Evolutionary conservation across 306 rosid species (phyloP), one percentile per base, ranked within the genome.

Genomic region (Dalbergia cochinchinensis): DNA sequence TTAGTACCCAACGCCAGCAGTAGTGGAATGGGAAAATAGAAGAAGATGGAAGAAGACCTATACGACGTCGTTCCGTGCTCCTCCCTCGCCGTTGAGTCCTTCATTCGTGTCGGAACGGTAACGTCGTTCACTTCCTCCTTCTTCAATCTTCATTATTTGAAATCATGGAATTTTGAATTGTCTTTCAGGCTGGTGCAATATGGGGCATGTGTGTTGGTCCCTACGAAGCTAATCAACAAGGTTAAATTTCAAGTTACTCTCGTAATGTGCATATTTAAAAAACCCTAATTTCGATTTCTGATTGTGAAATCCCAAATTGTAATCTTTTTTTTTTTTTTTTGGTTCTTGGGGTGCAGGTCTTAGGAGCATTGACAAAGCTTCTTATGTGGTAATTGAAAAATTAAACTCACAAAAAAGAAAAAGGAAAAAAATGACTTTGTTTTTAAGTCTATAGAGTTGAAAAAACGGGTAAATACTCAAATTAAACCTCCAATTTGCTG

Each of bases 201-300:
- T 95, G 98, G 97, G 99, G 98, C 7, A 57, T 91, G 51, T 93
- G 98, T 82, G 9, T 76, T 65, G 93, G 87, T 76, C 99, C 99
- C 37, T 87, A 84, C 74, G 88, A 95, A 4, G 93, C 99, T 84
- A 87, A 86, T 80, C 76, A 69, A 63, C 83, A 81, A 37, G 94
- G 99, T 90, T 37, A 37, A 37, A 6, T 37, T 37, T 37, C 7
- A 37, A 68, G 60, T 58, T 18, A 33, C 18, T 37, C 41, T 37
- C 5, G 5, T 37, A 37, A 37, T 37, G 41, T 37, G 41, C 7
- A 37, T 37, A 37, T 37, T 76, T 20, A 22, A n/a, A 7, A 34
- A 7, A 34, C 5, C 13, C 20, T 35, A 41, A n/a, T 19, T 81
- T 77, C 62, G 61, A 58, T 37, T 37, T 18, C 1, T 35, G n/a